Evolutionary conservation across 768 basidiomycete genomes (phyloP), one percentile per base, ranked within the genome.

Genomic region (Mycena olivaceomarginata): DNA sequence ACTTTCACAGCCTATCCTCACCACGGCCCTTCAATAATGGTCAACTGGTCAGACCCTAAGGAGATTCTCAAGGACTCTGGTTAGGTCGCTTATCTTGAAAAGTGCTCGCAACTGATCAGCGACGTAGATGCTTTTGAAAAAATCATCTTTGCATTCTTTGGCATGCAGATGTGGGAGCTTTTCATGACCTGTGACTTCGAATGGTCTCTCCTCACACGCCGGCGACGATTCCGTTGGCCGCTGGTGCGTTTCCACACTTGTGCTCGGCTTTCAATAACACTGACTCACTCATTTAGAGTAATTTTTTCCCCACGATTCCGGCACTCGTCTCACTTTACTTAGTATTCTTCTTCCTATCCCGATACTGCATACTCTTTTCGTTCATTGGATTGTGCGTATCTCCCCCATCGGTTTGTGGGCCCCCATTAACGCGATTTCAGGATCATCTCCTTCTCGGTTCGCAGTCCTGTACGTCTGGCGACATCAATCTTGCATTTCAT

Each of bases 301-400:
- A 74, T 78, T 80, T 22, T 41, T 13, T 60, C 65, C 22, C 20
- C 64, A 66, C 67, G 39, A 7, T 20, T 37, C 60, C 12, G 56
- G 67, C 16, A 37, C 63, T 63, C 15, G 56, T 51, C 77, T 66
- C 60, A 79, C 76, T 39, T 40, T 59, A 48, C 31, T 2, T 63
- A 87, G 93, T 91, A 37, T 92, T 93, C 76, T 93, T 93, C 82
- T 94, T 95, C 82, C 85, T 93, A 37, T 93, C 91, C 82, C 91
- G 94, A 75, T 95, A 95, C 82, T 93, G 92, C 83, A 92, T 94
- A 88, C 80, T 95, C n/a, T 86, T 91, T 72, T 89, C 93, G 5
- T 88, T 94, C 80, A 82, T 92, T 77, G 93, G 94, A 72, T 77
- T 95, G 93, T 93, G 81, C 85, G 91, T n/a, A 53, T 40, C 84